Evolutionary conservation across 345 rosid genomes (phyloP), one percentile per base, ranked within the genome.

Genomic region (Arabis hirsuta): DNA sequence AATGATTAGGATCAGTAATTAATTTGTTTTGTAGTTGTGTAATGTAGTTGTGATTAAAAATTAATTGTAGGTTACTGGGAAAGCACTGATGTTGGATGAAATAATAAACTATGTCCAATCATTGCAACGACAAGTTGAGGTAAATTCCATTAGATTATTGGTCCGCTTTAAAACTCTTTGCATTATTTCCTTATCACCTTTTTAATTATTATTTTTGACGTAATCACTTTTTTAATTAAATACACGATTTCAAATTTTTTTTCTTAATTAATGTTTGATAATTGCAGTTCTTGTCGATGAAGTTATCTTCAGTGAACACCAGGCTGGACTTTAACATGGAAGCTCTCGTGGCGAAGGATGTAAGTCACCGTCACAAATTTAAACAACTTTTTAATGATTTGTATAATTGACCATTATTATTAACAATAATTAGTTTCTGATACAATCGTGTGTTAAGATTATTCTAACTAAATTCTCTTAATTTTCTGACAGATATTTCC

Each of bases 61-160:
- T 6, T 10, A 36, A 9, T 52, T 50, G 0, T 9, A 92, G 98
- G 96, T 94, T 26, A 86, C 90, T 7, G 94, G 98, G 32, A 82
- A 91, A 78, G 97, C 97, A 47, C 79, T 89, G 14, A 91, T 91
- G 97, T 84, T 91, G 24, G 97, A 91, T 77, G 97, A 91, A 77
- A 89, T 91, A 59, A 91, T 91, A 79, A 91, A 89, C 79, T 91
- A 91, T 50, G 97, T 91, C 20, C 97, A 89, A 87, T 91, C 97
- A 77, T 81, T 91, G 69, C 97, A 91, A 72, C 86, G 81, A 14
- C 97, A 94, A 81, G 99, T 91, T 63, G 99, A 91, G 97, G 98
- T 93, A 82, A 79, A 29, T 44, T 55, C 22, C 59, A 48, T 50
- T 73, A 55, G 0, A 29, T 74, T 31, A 68, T 62, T 55, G 32